A percentile compares a stretch with the other conserved stretches of the same genome.
These are phyloP conservation scores for Heimioporus sp. DNA, from an alignment of 768 basidiomycete genomes.

Conservation along the genomic window DNA sequence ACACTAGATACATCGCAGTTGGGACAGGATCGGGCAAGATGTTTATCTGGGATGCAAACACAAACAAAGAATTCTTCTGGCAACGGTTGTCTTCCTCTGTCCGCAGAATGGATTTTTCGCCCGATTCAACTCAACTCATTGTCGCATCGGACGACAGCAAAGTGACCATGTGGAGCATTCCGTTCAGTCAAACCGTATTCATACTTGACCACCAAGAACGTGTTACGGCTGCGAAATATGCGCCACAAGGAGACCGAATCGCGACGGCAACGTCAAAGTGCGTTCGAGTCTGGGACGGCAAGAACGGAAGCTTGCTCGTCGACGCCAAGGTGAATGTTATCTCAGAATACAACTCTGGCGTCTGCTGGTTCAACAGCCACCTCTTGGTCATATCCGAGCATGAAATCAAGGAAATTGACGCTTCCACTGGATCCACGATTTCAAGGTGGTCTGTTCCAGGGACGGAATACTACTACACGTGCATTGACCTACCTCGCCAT, in stretches of 20 bases:
- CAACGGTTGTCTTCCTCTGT: neutral
- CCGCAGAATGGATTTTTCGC: constrained; percentile 2
- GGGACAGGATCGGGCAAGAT: neutral
- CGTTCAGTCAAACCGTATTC: neutral
- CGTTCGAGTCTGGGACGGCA: too few relatives aligned
- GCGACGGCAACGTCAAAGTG: neutral
- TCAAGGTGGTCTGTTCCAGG: too few relatives aligned
- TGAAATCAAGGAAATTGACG: too few relatives aligned
- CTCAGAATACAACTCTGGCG: too few relatives aligned
- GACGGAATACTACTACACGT: too few relatives aligned
- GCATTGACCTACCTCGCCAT: too few relatives aligned
- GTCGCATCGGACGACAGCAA: rapidly evolving
- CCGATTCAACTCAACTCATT: neutral
- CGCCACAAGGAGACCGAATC: neutral
- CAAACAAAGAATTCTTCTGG: neutral
- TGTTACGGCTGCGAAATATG: neutral
- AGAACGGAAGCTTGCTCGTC: too few relatives aligned
- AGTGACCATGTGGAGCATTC: neutral
- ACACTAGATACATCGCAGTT: neutral
- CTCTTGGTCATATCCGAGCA: too few relatives aligned
- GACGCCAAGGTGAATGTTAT: too few relatives aligned
- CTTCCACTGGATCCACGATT: too few relatives aligned
- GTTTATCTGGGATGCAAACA: neutral
- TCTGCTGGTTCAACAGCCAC: too few relatives aligned
- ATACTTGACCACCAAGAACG: neutral